Percentiles rank a stretch among this genome's conserved stretches.
Evolutionary conservation across 2,329 filamentous ascomycete genomes (phyloP).

Genomic region (Penicillium sp.): DNA sequence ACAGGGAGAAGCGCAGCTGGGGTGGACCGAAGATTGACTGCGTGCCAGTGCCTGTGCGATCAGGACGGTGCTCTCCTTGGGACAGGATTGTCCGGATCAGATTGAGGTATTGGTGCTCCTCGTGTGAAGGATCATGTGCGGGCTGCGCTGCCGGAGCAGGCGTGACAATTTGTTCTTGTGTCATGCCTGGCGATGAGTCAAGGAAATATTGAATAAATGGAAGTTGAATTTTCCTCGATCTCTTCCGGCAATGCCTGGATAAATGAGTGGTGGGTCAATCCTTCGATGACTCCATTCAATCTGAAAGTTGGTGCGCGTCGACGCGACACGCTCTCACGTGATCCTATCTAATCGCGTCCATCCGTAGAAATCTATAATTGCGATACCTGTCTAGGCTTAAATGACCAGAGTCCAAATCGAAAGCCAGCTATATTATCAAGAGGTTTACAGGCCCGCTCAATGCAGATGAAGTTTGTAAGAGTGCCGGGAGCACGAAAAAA

Average conservation of each 20-base stretch:
- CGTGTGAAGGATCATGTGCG: slow-evolving; percentile 53
- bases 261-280: neutral
- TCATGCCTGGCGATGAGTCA: slow-evolving; percentile 11
- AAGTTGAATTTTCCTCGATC: neutral
- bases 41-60: slow-evolving; percentile 92
- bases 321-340: slow-evolving; percentile 30
- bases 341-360: neutral
- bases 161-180: slow-evolving; percentile 19
- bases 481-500: too few species aligned
- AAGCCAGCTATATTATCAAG: too few species aligned
- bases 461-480: too few species aligned
- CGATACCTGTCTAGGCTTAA: too few species aligned
- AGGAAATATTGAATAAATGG: too few species aligned
- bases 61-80: slow-evolving; percentile 81
- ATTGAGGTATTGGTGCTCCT: slow-evolving; percentile 92
- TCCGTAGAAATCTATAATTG: neutral
- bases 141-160: slow-evolving; percentile 11
- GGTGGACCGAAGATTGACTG: slow-evolving; percentile 82
- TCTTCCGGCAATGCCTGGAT: neutral
- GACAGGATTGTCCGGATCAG: slow-evolving; percentile 81
- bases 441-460: too few species aligned
- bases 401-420: too few species aligned
- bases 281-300: neutral
- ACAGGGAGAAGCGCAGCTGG: slow-evolving; percentile 83
- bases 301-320: slow-evolving; percentile 15